Conservation (phyloP, 805 yeast genomes). For the Schwanniomyces polymorphus region DNA sequence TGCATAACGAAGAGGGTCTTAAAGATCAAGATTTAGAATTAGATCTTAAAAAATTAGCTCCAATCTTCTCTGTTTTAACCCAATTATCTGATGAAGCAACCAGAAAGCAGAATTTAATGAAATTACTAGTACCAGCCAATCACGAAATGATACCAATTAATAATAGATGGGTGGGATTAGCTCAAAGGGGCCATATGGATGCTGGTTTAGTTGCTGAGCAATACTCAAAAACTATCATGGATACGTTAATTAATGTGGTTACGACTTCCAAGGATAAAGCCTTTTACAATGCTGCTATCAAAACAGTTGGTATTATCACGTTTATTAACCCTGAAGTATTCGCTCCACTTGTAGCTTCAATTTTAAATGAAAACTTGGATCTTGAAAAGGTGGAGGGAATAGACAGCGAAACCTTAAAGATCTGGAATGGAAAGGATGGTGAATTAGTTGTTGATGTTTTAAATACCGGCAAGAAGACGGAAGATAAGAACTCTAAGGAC, state of each 20-base stretch:
- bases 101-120: conserved; percentile 16
- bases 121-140: conserved; percentile 29
- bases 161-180: conserved; percentile 78
- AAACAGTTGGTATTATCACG: conserved; percentile 47
- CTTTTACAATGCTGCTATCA: conserved; percentile 52
- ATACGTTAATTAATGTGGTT: conserved; percentile 14
- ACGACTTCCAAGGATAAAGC: conserved; percentile 32
- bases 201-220: conserved; percentile 56
- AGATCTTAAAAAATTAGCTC: conserved; percentile 19
- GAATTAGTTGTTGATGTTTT: conserved; percentile 67
- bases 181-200: conserved; percentile 56
- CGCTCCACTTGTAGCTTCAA: conserved; percentile 49
- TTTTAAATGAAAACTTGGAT: conserved; percentile 46
- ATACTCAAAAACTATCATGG: conserved; percentile 20
- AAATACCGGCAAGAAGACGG: conserved; percentile 39
- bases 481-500: conserved; percentile 76
- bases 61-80: conserved; percentile 24
- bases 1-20: conserved; percentile 11
- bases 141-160: conserved; percentile 26
- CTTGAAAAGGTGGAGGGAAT: conserved; percentile 34
- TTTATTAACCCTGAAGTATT: conserved; percentile 61
- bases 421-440: conserved; percentile 73
- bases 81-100: conserved; percentile 15
- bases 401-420: conserved; percentile 51
- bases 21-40: conserved; percentile 11